Percentiles rank a stretch among this genome's conserved stretches.
Evolutionary conservation across 2,329 filamentous ascomycete species (phyloP).

Genomic region (Rutstroemia sp.): DNA sequence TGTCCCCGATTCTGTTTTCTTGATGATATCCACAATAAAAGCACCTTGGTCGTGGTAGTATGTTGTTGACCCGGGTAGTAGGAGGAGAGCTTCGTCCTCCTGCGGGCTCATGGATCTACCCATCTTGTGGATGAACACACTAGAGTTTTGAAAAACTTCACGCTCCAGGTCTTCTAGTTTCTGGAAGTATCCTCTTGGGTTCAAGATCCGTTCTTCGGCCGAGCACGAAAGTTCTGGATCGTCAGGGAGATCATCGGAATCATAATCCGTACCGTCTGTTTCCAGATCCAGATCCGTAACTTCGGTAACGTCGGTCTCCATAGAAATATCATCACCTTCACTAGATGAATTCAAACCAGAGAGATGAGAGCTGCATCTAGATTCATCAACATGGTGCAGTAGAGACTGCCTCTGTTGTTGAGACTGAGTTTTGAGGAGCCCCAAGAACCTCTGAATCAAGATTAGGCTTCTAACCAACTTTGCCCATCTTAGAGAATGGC

Average conservation of each 20-base stretch:
- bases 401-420: not conserved
- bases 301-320: not conserved
- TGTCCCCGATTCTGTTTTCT: not conserved
- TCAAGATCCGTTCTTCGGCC: not conserved
- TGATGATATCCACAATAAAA: not conserved
- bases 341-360: not conserved
- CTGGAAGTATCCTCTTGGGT: not conserved
- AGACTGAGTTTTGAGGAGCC: not conserved
- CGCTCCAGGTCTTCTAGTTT: not conserved
- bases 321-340: not conserved
- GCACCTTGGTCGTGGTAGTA: not conserved
- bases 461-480: not conserved
- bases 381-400: not conserved
- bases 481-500: not conserved
- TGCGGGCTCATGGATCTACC: not conserved
- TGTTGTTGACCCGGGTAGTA: not conserved
- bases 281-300: not conserved
- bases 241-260: not conserved
- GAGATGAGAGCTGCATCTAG: not conserved
- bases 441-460: not conserved
- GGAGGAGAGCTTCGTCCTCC: not conserved
- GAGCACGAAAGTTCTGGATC: not conserved
- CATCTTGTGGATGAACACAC: not conserved
- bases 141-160: not conserved
- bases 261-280: not conserved